phyloP scores from a whole-genome alignment of 2,329 filamentous ascomycete species.

The Alternaria tenuissima region DNA sequence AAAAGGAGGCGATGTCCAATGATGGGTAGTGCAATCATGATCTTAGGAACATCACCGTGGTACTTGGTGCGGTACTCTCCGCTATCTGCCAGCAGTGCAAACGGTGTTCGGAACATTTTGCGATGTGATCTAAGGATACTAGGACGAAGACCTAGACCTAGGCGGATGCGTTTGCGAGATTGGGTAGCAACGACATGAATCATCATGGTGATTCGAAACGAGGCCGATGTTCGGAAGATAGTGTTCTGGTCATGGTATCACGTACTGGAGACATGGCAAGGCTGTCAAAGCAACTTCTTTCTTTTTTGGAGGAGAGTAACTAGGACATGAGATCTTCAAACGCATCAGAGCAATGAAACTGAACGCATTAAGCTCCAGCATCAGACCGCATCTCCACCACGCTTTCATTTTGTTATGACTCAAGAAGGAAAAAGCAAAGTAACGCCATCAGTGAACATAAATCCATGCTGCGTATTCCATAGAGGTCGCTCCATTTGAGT shows the following conservation, averaged over 20 bases:
- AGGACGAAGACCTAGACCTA: neutral
- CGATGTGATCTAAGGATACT: neutral
- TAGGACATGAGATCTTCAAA: neutral
- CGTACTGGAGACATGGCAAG: neutral
- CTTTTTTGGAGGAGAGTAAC: neutral
- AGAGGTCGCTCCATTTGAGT: too few relatives aligned
- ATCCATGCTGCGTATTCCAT: neutral
- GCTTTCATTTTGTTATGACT: neutral
- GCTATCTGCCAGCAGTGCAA: neutral
- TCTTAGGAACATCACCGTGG: neutral
- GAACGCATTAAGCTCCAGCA: neutral
- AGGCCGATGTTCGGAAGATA: neutral
- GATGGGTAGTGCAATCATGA: neutral
- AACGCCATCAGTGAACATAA: neutral
- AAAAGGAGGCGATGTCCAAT: neutral
- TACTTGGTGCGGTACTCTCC: fast-evolving
- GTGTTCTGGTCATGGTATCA: neutral
- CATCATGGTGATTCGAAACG: neutral
- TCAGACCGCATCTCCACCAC: neutral
- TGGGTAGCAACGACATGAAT: neutral
- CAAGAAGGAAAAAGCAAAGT: too few relatives aligned
- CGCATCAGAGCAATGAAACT: neutral
- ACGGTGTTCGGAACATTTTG: neutral
- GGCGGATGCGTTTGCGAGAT: neutral
- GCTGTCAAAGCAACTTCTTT: neutral